Evolutionary conservation across 2,329 filamentous ascomycete species (phyloP).

Genomic region (Pseudogymnoascus sp.): DNA sequence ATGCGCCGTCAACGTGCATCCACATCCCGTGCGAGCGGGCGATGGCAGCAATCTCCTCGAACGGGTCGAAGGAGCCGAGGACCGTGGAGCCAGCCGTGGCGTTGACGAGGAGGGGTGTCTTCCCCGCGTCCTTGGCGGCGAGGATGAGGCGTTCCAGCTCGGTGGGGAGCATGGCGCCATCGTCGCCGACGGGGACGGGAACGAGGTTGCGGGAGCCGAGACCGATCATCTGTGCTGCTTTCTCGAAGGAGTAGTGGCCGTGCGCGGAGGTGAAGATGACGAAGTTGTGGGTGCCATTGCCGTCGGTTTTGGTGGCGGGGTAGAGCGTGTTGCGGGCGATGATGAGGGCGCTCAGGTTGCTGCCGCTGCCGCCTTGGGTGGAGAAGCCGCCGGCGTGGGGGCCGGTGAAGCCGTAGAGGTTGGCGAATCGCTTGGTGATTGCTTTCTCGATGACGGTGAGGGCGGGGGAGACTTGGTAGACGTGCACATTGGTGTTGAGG

Average conservation of each 20-base stretch:
- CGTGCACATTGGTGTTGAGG: slow-evolving; percentile 76
- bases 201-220: slow-evolving; percentile 69
- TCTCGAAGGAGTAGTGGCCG: slow-evolving; percentile 91
- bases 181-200: slow-evolving; percentile 61
- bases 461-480: slow-evolving; percentile 73
- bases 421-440: slow-evolving; percentile 64
- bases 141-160: slow-evolving; percentile 56
- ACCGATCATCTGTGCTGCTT: slow-evolving; percentile 85
- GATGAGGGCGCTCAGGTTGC: slow-evolving; percentile 78
- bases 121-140: slow-evolving; percentile 54
- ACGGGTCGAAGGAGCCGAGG: slow-evolving; percentile 78
- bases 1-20: slow-evolving; percentile 88
- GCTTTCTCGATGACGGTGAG: slow-evolving; percentile 81
- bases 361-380: slow-evolving; percentile 71
- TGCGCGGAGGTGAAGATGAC: slow-evolving; percentile 82
- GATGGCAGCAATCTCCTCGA: slow-evolving; percentile 59
- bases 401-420: slow-evolving; percentile 66
- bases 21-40: slow-evolving; percentile 68
- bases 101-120: slow-evolving; percentile 89
- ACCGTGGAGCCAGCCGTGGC: slow-evolving; percentile 94
- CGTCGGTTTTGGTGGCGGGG: slow-evolving; percentile 65
- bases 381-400: slow-evolving; percentile 59
- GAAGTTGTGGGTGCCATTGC: slow-evolving; percentile 59
- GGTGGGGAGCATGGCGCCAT: slow-evolving; percentile 61
- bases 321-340: slow-evolving; percentile 81